Conservation (phyloP, 371 early-diverging fungal species). For the Actinomucor elegans region DNA sequence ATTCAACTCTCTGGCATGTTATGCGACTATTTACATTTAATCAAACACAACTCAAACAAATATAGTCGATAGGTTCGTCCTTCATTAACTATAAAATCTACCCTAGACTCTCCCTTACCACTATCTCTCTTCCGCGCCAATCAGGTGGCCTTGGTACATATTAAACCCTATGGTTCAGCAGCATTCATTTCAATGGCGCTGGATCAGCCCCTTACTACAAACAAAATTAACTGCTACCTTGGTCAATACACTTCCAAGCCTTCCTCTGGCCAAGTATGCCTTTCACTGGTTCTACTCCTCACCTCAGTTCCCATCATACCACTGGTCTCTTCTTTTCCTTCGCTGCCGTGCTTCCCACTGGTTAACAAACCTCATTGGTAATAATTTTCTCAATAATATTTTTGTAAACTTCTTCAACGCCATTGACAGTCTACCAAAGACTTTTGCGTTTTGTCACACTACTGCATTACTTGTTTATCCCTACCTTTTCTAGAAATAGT, state of each 20-base stretch:
- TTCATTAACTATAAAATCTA: neutral
- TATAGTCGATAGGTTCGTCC: neutral
- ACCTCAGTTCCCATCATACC: neutral
- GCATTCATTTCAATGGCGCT: conserved; percentile 9
- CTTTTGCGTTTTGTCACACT: neutral
- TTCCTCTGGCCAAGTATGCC: no score
- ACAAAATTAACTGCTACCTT: no score
- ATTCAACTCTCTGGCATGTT: conserved; percentile 16
- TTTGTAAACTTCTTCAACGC: no score
- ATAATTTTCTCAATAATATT: neutral
- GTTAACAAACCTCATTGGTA: no score
- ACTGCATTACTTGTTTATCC: neutral
- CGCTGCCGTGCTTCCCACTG: no score
- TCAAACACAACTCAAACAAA: neutral
- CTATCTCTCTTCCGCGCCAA: neutral
- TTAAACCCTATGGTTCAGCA: conserved; percentile 15
- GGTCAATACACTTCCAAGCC: neutral
- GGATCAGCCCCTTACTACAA: conserved; percentile 10
- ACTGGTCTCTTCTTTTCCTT: neutral
- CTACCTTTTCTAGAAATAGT: neutral
- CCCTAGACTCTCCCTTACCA: conserved; percentile 1
- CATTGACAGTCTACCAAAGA: no score
- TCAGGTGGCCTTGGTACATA: conserved; percentile 10
- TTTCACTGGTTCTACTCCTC: no score
- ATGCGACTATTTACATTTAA: neutral